Conservation (phyloP, 345 rosid species). For the Laguncularia racemosa region DNA sequence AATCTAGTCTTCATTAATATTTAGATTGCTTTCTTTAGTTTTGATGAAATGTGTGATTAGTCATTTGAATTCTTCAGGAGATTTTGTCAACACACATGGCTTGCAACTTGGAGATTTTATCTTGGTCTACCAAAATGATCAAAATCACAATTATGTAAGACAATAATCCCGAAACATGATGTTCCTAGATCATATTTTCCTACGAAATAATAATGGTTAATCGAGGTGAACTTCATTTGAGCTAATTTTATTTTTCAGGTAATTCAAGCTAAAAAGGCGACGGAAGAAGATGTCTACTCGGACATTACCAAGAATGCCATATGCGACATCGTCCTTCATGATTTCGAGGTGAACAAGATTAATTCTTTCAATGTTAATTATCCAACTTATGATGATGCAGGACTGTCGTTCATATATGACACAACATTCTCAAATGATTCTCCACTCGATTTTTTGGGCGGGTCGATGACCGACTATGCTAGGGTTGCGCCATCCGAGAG, state of each 20-base stretch:
- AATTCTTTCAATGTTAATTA: conserved; percentile 32
- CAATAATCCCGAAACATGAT: background rate
- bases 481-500: conserved; percentile 45
- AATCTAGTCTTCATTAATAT: background rate
- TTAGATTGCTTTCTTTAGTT: background rate
- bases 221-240: background rate
- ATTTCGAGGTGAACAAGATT: conserved; percentile 29
- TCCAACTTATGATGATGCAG: conserved; percentile 34
- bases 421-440: conserved; percentile 63
- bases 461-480: conserved; percentile 51
- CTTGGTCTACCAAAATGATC: conserved; percentile 59
- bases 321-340: conserved; percentile 40
- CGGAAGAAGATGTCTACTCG: conserved; percentile 51
- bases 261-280: conserved; percentile 81
- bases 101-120: conserved; percentile 78
- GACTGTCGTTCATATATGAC: conserved; percentile 74
- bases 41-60: background rate
- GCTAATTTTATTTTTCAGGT: conserved; percentile 32
- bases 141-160: conserved; percentile 62
- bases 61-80: conserved; percentile 39
- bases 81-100: conserved; percentile 76
- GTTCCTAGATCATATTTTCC: background rate
- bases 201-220: too few relatives aligned
- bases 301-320: conserved; percentile 39
- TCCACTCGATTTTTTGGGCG: conserved; percentile 83